These are phyloP conservation scores for Phytophthora nicotianae DNA, from an alignment of 352 stramenopile species.

Conservation along the genomic window DNA sequence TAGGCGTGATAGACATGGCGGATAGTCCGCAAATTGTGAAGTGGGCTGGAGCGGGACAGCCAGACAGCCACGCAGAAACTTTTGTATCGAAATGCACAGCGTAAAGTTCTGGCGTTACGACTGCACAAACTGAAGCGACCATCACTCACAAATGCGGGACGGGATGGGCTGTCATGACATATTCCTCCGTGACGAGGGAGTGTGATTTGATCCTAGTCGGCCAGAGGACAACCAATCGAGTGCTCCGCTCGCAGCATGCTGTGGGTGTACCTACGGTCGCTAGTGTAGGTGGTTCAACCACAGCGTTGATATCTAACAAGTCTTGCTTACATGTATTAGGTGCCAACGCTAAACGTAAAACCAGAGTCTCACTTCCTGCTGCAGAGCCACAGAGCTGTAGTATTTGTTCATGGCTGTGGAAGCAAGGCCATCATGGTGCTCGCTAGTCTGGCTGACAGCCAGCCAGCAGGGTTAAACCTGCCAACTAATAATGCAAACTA, in stretches of 20 bases:
- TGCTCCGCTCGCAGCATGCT: neutral
- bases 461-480: too few relatives aligned
- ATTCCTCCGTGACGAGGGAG: slow-evolving; percentile 16
- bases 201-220: slow-evolving; percentile 10
- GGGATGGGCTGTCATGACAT: too few relatives aligned
- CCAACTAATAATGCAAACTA: too few relatives aligned
- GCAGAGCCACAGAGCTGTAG: too few relatives aligned
- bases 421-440: too few relatives aligned
- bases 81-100: neutral
- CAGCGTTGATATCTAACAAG: too few relatives aligned
- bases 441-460: too few relatives aligned
- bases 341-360: neutral
- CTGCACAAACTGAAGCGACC: slow-evolving; percentile 4
- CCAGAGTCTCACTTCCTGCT: too few relatives aligned
- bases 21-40: slow-evolving; percentile 14
- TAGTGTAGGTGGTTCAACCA: neutral
- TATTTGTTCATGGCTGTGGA: too few relatives aligned
- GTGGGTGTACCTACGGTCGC: neutral
- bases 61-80: neutral
- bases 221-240: neutral
- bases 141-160: neutral
- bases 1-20: slow-evolving; percentile 7
- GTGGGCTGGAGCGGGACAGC: neutral
- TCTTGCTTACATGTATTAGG: neutral
- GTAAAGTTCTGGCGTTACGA: neutral